phyloP scores from a whole-genome alignment of 352 stramenopile genomes.

The Globisporangium abappressorium region DNA sequence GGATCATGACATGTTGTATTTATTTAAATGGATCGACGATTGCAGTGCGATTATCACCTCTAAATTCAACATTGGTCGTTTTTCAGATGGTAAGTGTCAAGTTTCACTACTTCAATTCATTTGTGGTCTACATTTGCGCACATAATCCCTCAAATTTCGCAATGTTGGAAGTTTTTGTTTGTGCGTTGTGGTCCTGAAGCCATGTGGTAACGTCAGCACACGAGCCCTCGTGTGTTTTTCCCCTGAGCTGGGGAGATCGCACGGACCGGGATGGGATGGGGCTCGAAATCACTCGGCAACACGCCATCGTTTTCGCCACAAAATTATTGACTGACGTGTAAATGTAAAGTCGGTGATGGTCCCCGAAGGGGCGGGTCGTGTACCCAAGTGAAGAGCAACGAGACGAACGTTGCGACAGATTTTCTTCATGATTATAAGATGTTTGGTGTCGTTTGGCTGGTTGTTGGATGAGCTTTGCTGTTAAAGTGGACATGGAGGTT shows the following conservation, averaged over 20 bases:
- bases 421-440: neutral
- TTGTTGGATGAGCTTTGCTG: neutral
- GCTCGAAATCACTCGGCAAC: neutral
- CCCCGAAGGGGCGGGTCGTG: neutral
- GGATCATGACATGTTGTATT: too few species aligned
- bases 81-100: too few species aligned
- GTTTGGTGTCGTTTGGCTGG: neutral
- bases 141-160: neutral
- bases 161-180: neutral
- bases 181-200: neutral
- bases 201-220: neutral
- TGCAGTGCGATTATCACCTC: too few species aligned
- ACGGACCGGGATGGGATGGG: neutral
- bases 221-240: neutral
- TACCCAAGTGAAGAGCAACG: neutral
- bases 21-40: too few species aligned
- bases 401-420: neutral
- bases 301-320: neutral
- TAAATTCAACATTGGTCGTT: too few species aligned
- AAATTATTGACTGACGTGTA: neutral
- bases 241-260: neutral
- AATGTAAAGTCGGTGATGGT: neutral
- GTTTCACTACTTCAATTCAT: too few species aligned
- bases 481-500: neutral
- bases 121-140: too few species aligned